A percentile compares a stretch with the other conserved stretches of the same genome.
These are phyloP conservation scores for Phaeosphaeria sp. DNA, from an alignment of 2,329 filamentous ascomycete species.

Conservation along the genomic window DNA sequence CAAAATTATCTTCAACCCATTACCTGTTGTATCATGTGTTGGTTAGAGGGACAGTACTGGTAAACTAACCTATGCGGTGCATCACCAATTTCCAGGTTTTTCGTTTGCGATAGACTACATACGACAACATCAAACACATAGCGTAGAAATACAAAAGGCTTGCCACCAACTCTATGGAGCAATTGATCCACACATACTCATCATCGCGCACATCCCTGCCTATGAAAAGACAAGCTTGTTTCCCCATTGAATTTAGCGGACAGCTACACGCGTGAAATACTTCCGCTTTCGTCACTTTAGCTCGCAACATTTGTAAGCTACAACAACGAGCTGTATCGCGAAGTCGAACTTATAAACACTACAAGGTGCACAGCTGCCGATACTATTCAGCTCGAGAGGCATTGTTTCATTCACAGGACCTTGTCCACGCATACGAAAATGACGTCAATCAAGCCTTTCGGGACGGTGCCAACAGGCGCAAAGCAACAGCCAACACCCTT, in stretches of 20 bases:
- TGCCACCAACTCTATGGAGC: neutral
- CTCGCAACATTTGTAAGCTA: conserved; percentile 2
- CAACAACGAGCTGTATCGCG: neutral
- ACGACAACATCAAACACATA: neutral
- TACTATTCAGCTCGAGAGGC: neutral
- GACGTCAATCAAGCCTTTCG: conserved; percentile 25
- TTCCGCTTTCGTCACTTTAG: neutral
- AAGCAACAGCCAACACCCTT: conserved; percentile 28
- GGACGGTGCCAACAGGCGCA: conserved; percentile 18
- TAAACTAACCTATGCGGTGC: no score
- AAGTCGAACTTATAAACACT: neutral
- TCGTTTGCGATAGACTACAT: no score
- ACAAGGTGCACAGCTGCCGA: neutral
- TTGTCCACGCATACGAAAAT: conserved; percentile 8
- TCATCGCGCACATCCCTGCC: neutral
- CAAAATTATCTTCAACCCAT: no score
- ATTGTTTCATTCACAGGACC: neutral
- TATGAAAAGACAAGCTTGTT: neutral
- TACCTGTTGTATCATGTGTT: no score
- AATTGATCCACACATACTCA: neutral
- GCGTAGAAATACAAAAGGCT: neutral
- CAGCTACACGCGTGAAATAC: conserved; percentile 3
- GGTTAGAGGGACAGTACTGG: no score
- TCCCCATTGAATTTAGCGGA: neutral
- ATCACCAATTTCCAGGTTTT: no score